Evolutionary conservation across 257 asterid species (phyloP), one percentile per base, ranked within the genome.

Genomic region (Salvia splendens): DNA sequence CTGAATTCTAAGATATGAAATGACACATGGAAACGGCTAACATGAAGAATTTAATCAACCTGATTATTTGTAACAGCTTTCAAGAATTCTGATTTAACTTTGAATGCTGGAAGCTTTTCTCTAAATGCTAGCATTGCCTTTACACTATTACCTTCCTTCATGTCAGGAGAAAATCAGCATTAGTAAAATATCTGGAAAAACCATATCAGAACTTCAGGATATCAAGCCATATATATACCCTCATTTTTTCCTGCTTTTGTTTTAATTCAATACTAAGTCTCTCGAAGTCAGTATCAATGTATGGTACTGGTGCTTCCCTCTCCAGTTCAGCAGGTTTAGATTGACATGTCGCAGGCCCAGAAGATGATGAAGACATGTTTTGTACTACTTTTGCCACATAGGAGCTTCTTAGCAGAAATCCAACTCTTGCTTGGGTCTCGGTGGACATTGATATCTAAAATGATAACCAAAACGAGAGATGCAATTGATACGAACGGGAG

Each of bases 91-190:
- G 86, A 75, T 74, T 86, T 94, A 41, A 80, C 80, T 79, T 94
- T 86, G 76, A 72, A 94, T 45, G 97, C 97, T 0, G 97, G 96
- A 68, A 94, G 92, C 79, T 84, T 86, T 78, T 85, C 96, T 77
- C 97, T 81, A 70, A 94, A 88, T 30, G 83, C 85, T 43, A 86
- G 84, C 95, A 91, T 90, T 70, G 75, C 83, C 84, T 88, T 94
- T 53, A 83, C 89, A 24, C 69, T 41, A 17, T 77, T 87, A 72
- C 79, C 79, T 74, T 71, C 89, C 99, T 94, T 77, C 75, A 79
- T 77, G 69, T 33, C 40, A 63, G 40, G 15, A 71, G 40, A 75
- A 49, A 68, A 38, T 66, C 50, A 72, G 67, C 70, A 49, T 59
- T 67, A 64, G 65, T 20, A 58, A 72, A 53, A 28, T 40, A 61